Percentiles rank a stretch among this genome's conserved stretches.
Evolutionary conservation across 1,284 basidiomycete genomes (phyloP).

Genomic region (Farysia itapuensis): DNA sequence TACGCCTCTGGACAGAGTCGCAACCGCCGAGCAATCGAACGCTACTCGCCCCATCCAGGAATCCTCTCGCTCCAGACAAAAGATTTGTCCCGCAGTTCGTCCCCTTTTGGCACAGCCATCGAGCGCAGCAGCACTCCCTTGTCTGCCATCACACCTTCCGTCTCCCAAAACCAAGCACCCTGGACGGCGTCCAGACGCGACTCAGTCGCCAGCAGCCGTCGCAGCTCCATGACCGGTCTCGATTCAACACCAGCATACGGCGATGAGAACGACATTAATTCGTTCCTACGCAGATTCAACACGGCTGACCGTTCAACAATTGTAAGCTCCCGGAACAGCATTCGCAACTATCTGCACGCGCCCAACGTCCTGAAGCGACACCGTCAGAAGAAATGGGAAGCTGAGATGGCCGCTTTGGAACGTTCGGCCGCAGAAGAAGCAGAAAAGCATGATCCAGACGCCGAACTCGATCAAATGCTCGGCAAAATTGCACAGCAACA

Average conservation of each 20-base stretch:
- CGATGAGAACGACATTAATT: constrained; percentile 7
- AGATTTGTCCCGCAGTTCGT: constrained; percentile 13
- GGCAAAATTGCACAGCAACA: constrained; percentile 38
- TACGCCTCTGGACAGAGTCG: constrained; percentile 44
- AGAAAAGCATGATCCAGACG: constrained; percentile 18
- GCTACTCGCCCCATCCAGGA: constrained; percentile 42
- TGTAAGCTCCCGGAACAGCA: constrained; percentile 30
- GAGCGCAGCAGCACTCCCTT: constrained; percentile 8
- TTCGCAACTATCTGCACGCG: constrained; percentile 21
- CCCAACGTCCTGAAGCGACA: constrained; percentile 33
- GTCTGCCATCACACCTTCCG: constrained; percentile 13
- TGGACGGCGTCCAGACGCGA: constrained; percentile 14
- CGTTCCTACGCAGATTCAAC: constrained; percentile 6
- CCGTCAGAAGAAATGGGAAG: constrained; percentile 27
- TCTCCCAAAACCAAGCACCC: constrained; percentile 16
- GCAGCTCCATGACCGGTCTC: constrained; percentile 20
- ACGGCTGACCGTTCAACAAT: constrained; percentile 19
- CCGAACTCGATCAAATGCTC: constrained; percentile 40
- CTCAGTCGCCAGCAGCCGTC: constrained; percentile 23
- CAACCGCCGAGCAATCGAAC: constrained; percentile 51
- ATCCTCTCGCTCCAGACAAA: constrained; percentile 12
- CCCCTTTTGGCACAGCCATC: constrained; percentile 4
- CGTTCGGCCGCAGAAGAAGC: constrained; percentile 12
- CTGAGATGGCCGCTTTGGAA: constrained; percentile 31
- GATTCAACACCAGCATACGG: background rate